Base-by-base conservation (phyloP, 768 basidiomycete genomes). In the Kwoniella sp. region DNA sequence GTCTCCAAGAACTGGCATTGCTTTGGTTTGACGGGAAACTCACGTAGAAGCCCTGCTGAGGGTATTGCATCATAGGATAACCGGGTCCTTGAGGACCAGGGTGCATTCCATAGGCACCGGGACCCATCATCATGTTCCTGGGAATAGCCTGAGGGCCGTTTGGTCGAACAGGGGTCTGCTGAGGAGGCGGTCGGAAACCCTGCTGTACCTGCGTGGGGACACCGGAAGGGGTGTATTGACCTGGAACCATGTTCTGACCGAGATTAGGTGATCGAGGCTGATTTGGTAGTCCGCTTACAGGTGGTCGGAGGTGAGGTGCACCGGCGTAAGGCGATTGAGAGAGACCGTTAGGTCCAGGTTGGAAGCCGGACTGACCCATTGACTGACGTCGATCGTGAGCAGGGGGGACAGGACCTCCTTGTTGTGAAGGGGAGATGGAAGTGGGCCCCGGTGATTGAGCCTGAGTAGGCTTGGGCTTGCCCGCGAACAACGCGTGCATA, bases 401-500 rank as follows among this genome's bases (percentile, higher is more conserved):
- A 11, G 64, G 48, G 23, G 66, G 51, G 2, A 69, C 53, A 41
- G 68, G 34, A 17, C 26, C 47, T 11, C 53, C 53, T 11, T 65
- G 61, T 25, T 68, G 57, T 2, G 70, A 37, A 13, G 68, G 57
- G 20, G 68, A 67, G 52, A 64, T 60, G 29, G 63, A 28, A 30
- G 69, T 30, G 45, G 68, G 30, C 25, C 61, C 58, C 23, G 58
- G 23, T 47, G 56, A 22, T 48, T 61, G 28, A 37, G 53, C 29
- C 5, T 67, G 37, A n/a, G n/a, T n/a, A n/a, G 41, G 41, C 34
- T 64, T 30, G 20, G 73, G 68, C 48, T 72, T 74, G 50, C 64
- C 67, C 12, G 57, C 55, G 76, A 85, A 85, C 26, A 85, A 63
- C 65, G 82, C 81, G 69, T 82, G 74, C 66, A 84, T 73, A 65